Evolutionary conservation across 176 grass and related monocot species (phyloP), one percentile per base, ranked within the genome.

Genomic region (Aegilops umbellulata): DNA sequence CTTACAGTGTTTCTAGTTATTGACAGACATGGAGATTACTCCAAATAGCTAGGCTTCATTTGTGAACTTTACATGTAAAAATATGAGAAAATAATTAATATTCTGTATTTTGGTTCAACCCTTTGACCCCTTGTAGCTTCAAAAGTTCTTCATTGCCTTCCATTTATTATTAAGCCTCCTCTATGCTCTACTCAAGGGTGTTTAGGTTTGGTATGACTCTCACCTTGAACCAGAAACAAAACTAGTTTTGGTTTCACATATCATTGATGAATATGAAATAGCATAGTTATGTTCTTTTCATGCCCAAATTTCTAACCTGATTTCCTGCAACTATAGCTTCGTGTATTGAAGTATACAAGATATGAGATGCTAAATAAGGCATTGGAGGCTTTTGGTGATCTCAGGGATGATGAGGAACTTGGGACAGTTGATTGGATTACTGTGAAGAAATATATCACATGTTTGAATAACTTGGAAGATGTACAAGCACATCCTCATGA

Each of bases 301-400:
- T 7, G 6, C 67, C 36, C 42, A 2, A 75, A 8, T 16, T 27
- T 60, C 47, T 67, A 44, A 71, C 27, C 63, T 86, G 30, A 24
- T 17, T 72, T 73, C 38, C 36, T 89, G 24, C 80, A 53, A 76
- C 82, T 86, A 61, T 85, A 98, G 95, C 89, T 92, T 84, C 86
- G 95, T 41, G 80, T 98, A 88, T 80, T 98, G 81, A 89, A 89
- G 13, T 98, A 94, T 82, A 93, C 93, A 69, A 89, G 72, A 80
- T 95, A 94, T 79, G 95, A 95, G 80, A 98, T 98, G 95, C 58
- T 90, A 82, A 95, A 95, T 16, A 98, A 94, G 84, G 95, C 95
- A 68, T 76, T 94, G 20, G 95, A 98, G 79, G 86, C 83, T 58
- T 98, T 98, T 89, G 72, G 89, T 64, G 95, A 98, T 63, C 90